A percentile compares a stretch with the other conserved stretches of the same genome.
Evolutionary conservation across 2,329 filamentous ascomycete species (phyloP).

Genomic region (Cytospora leucostoma): DNA sequence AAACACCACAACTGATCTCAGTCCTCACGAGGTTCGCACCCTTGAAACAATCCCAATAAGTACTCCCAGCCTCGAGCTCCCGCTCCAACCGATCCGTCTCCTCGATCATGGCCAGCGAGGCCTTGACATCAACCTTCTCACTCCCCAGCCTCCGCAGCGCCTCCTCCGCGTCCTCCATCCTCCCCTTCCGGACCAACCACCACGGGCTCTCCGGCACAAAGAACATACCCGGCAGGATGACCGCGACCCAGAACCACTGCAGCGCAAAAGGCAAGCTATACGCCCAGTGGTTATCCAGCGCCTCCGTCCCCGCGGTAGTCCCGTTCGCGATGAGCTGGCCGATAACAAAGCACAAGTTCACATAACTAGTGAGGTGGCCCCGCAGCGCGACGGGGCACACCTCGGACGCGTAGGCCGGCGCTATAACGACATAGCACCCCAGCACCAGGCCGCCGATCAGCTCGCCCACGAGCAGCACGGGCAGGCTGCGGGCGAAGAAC

Average conservation of each 20-base stretch:
- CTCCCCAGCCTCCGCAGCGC: slow-evolving; percentile 48
- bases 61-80: slow-evolving; percentile 49
- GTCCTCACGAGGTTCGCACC: slow-evolving; percentile 53
- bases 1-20: slow-evolving; percentile 61
- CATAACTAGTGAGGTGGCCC: slow-evolving; percentile 58
- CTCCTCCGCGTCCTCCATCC: slow-evolving; percentile 43
- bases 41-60: slow-evolving; percentile 53
- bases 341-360: slow-evolving; percentile 64
- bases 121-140: slow-evolving; percentile 47
- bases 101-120: slow-evolving; percentile 56
- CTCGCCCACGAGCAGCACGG: slow-evolving; percentile 61
- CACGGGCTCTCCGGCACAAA: slow-evolving; percentile 54
- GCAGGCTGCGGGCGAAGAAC: slow-evolving; percentile 60
- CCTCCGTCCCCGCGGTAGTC: slow-evolving; percentile 46
- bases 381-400: slow-evolving; percentile 61
- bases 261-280: slow-evolving; percentile 52
- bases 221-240: slow-evolving; percentile 47
- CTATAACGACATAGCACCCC: slow-evolving; percentile 62
- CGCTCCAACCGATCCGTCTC: slow-evolving; percentile 60
- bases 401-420: slow-evolving; percentile 61
- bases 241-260: slow-evolving; percentile 52
- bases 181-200: slow-evolving; percentile 50
- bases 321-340: slow-evolving; percentile 59
- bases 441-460: slow-evolving; percentile 61
- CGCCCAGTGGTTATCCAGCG: slow-evolving; percentile 47